These are phyloP conservation scores for Actinidia polygama DNA, from an alignment of 179 eudicot species.

Conservation along the genomic window DNA sequence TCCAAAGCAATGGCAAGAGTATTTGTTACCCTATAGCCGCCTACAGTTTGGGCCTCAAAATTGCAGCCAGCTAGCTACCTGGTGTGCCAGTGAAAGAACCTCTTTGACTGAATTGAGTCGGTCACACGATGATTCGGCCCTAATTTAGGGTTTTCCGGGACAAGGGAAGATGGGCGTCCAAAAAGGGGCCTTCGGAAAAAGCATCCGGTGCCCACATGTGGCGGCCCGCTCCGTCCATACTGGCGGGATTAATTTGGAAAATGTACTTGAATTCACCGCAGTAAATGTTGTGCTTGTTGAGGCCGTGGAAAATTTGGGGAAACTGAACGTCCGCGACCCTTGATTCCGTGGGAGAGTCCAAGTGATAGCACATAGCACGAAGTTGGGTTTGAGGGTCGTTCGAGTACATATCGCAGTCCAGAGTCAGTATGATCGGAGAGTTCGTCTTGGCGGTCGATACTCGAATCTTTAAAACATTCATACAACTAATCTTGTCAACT, in stretches of 20 bases:
- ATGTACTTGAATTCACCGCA: constrained; percentile 56
- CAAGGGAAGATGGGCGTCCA: constrained; percentile 53
- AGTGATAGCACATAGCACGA: constrained; percentile 61
- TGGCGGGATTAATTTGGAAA: constrained; percentile 50
- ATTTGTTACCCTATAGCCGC: constrained; percentile 80
- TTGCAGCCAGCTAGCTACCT: constrained; percentile 52
- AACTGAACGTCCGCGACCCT: constrained; percentile 66
- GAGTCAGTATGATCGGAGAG: constrained; percentile 72
- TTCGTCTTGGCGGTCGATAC: constrained; percentile 86
- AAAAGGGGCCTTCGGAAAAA: constrained; percentile 70
- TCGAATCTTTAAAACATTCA: constrained; percentile 59
- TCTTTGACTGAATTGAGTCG: constrained; percentile 38
- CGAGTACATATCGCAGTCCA: constrained; percentile 84
- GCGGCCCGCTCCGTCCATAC: constrained; percentile 76
- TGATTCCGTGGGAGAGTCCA: constrained; percentile 38
- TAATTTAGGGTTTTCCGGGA: constrained; percentile 39
- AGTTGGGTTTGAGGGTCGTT: constrained; percentile 73
- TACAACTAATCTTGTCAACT: too few species aligned
- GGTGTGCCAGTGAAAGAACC: constrained; percentile 43
- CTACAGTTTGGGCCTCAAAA: constrained; percentile 47
- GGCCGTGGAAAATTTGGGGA: constrained; percentile 67
- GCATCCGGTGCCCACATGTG: constrained; percentile 73
- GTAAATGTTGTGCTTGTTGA: constrained; percentile 68
- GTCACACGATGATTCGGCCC: constrained; percentile 35
- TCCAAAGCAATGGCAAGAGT: too few species aligned